phyloP scores from a whole-genome alignment of 106 monocot species.

The Phalaenopsis aphrodite region DNA sequence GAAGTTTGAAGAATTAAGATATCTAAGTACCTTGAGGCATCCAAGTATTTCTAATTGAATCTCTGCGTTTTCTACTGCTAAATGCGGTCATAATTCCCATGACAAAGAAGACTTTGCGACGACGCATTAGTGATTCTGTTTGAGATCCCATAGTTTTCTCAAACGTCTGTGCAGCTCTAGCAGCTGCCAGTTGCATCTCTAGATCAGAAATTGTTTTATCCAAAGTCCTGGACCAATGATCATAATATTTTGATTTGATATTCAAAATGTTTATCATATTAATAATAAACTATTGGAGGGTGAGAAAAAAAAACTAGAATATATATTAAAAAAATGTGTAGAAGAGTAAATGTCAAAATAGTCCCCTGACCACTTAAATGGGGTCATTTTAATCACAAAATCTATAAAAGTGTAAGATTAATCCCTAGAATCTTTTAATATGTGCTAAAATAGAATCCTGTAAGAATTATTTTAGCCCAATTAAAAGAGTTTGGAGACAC shows the following conservation, averaged over 20 bases:
- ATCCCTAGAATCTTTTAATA: too few relatives aligned
- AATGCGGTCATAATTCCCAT: slow-evolving; percentile 71
- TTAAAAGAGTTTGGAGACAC: too few relatives aligned
- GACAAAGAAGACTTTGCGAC: slow-evolving; percentile 42
- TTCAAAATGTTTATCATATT: not conserved
- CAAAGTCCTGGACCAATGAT: slow-evolving; percentile 27
- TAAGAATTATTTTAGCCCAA: too few relatives aligned
- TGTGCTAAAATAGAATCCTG: too few relatives aligned
- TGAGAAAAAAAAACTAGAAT: not conserved
- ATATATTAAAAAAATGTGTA: not conserved
- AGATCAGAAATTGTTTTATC: slow-evolving; percentile 56
- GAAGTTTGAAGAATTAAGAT: not conserved
- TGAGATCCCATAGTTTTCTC: slow-evolving; percentile 9
- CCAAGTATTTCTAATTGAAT: slow-evolving; percentile 64
- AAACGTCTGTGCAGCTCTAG: slow-evolving; percentile 40
- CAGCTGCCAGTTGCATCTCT: slow-evolving; percentile 56
- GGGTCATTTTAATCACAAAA: too few relatives aligned
- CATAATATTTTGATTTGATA: not conserved
- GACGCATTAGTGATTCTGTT: slow-evolving; percentile 8
- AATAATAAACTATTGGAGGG: not conserved
- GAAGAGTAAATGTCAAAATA: not conserved
- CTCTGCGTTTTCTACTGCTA: slow-evolving; percentile 49
- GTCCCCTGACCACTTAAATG: too few relatives aligned
- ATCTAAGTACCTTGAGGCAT: slow-evolving; percentile 49
- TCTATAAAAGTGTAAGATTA: too few relatives aligned